Evolutionary conservation across 441 rosid genomes (phyloP), one percentile per base, ranked within the genome.

Genomic region (Theobroma grandiflorum): DNA sequence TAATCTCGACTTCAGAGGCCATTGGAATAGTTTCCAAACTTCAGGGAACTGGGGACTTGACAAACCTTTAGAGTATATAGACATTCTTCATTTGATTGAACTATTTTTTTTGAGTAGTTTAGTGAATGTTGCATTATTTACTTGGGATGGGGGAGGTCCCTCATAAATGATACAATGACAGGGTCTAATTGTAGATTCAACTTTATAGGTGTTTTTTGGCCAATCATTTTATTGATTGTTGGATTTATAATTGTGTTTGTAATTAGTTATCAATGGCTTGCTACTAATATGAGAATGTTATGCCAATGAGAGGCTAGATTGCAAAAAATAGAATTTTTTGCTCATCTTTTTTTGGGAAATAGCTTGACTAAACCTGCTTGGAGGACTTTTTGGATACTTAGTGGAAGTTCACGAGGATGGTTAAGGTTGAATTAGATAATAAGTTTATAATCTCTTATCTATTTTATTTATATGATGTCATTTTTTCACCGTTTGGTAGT

Each of bases 401-500:
- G 49, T 31, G 42, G 59, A 71, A 33, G 43, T 31, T 50, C 53
- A 22, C 20, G 12, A 71, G 26, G 26, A 55, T 73, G 18, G 16
- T 73, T 45, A 38, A 7, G 26, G 64, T 57, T 72, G 64, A 55
- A 73, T 73, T 73, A 18, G 22, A 35, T 40, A 5, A 55, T 74
- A 74, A 40, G 15, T 20, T 37, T 35, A 3, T 5, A 40, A 73
- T 38, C 66, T 31, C 6, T 33, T 52, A 4, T n/a, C 62, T 3
- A 15, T 74, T 40, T 58, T 74, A 57, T 57, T 73, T 57, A 20
- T 26, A 40, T 62, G 18, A 75, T 62, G 74, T 4, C 58, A 52
- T 66, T 40, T 53, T 57, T 53, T 57, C 64, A 70, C 43, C 75
- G 31, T 65, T 49, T 70, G 38, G 59, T 57, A 57, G 53, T 79